Base-by-base conservation (phyloP, 345 rosid genomes). In the Orychophragmus violaceus region DNA sequence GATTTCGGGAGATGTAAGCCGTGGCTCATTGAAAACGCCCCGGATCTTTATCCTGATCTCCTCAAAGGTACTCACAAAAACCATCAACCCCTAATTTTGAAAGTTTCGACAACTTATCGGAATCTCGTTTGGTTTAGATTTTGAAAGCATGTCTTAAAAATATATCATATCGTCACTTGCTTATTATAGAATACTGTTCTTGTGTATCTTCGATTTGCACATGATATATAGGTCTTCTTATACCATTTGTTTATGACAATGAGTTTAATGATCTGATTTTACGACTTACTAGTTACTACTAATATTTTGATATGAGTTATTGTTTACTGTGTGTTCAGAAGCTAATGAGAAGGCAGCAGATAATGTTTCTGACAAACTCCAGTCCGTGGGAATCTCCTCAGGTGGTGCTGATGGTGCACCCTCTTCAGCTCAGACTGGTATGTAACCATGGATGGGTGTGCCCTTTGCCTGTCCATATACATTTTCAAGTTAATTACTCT, bases 1-100 rank as follows among this genome's bases (percentile, higher is more conserved):
- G 89, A 93, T 80, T 93, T 93, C 77, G 90, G 50, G 12, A 88
- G 84, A 78, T 93, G 97, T 67, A 93, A 90, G 74, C 97, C 98
- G 1, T 93, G 98, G 98, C 79, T 93, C 71, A 36, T 88, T 68
- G 74, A 75, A 41, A 84, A 93, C 84, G 96, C 95, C 12, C 89
- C 95, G 6, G 81, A 85, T 29, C 82, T 93, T 68, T 93, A 90
- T 63, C 97, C 98, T 37, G 84, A 93, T 88, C 92, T 93, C 54
- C 62, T 86, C 63, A 84, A 80, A 83, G 97, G 97, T 86, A 8
- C 46, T n/a, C n/a, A n/a, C n/a, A n/a, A n/a, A n/a, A n/a, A n/a
- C 9, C 8, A 1, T 0, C 17, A 13, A 5, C 13, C 69, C 69
- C 74, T 67, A 68, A 67, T 33, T 24, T 7, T n/a, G n/a, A 13